phyloP scores from a whole-genome alignment of 345 rosid genomes.

The Rhizophora mangle region DNA sequence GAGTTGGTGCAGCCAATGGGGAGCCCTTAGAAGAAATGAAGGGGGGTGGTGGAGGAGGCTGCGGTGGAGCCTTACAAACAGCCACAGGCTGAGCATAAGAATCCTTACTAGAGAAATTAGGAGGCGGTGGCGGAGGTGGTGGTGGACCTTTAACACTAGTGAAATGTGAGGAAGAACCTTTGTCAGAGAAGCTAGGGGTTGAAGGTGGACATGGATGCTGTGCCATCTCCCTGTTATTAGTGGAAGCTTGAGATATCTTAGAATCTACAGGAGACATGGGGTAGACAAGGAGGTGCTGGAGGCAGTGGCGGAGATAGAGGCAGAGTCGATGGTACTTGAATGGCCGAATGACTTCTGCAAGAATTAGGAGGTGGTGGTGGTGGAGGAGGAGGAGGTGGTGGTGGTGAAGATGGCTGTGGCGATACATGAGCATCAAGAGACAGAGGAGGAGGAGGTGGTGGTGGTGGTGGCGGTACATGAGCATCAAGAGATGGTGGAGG shows the following conservation, averaged over 20 bases:
- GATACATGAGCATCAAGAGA: conserved; percentile 4
- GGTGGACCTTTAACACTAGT: conserved; percentile 9
- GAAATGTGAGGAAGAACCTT: conserved; percentile 1
- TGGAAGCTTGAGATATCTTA: conserved; percentile 2
- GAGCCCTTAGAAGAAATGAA: conserved; percentile 13
- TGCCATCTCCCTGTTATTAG: conserved; percentile 1
- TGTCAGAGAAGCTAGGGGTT: conserved; percentile 18
- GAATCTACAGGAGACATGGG: conserved; percentile 6
- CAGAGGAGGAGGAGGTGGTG: conserved; percentile 29
- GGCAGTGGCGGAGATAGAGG: conserved; percentile 22
- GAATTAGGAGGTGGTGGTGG: conserved; percentile 16
- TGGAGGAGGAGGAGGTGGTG: not conserved
- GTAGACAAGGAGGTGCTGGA: conserved; percentile 14
- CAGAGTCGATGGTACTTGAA: conserved; percentile 13
- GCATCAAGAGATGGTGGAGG: conserved; percentile 20
- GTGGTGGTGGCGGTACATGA: conserved; percentile 15
- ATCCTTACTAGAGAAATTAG: conserved; percentile 2
- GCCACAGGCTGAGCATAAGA: conserved; percentile 1
- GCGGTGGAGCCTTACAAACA: conserved; percentile 9
- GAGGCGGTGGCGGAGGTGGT: conserved; percentile 22
- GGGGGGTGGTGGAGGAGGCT: conserved; percentile 34
- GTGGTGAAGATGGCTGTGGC: not conserved
- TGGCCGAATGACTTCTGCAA: conserved; percentile 8
- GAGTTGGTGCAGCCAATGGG: conserved; percentile 26
- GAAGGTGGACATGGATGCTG: conserved; percentile 22